phyloP scores from a whole-genome alignment of 228 moss, liverwort and hornwort genomes.

The Sphagnum fallax region DNA sequence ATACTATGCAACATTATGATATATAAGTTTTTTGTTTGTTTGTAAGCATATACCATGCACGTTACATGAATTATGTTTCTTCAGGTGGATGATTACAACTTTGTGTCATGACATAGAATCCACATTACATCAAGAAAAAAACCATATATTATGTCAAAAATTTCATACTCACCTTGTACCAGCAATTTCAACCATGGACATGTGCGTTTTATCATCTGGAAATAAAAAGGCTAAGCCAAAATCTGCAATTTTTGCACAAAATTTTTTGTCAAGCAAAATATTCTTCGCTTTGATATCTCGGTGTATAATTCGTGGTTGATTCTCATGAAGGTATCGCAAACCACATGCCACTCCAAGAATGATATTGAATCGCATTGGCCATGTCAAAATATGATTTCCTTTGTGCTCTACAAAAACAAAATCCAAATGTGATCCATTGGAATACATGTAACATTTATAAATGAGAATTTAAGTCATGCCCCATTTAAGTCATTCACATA shows the following conservation, averaged over 20 bases:
- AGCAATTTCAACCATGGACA: neutral
- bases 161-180: constrained; percentile 1
- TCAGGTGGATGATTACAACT: no score
- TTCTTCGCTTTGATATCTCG: constrained; percentile 6
- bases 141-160: no score
- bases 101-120: no score
- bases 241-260: constrained; percentile 7
- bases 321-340: constrained; percentile 1
- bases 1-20: no score
- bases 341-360: constrained; percentile 1
- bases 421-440: neutral
- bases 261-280: neutral
- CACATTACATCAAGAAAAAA: no score
- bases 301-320: constrained; percentile 2
- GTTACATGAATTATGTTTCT: no score
- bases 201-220: constrained; percentile 2
- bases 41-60: no score
- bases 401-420: constrained; percentile 1
- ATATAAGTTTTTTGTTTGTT: no score
- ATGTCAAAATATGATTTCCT: neutral
- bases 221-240: constrained; percentile 9
- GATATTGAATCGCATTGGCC: constrained; percentile 2
- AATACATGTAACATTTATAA: neutral
- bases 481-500: neutral
- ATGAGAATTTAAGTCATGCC: neutral